These are phyloP conservation scores for Yamadazyma phyllophila DNA, from an alignment of 805 yeast species.

Conservation along the genomic window DNA sequence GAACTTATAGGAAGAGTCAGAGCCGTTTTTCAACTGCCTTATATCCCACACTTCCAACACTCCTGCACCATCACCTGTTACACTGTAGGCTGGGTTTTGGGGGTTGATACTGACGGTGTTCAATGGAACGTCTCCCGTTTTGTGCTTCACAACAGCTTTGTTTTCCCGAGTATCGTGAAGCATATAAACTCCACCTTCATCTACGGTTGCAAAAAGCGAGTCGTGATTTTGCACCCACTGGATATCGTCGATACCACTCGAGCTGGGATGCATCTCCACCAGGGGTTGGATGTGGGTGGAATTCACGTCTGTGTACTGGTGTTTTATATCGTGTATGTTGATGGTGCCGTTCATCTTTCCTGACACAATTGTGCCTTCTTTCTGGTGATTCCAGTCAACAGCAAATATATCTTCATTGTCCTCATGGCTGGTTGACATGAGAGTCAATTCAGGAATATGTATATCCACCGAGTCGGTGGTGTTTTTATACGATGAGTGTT, in stretches of 20 bases:
- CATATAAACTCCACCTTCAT: slow-evolving; percentile 56
- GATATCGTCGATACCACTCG: slow-evolving; percentile 63
- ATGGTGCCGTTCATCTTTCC: slow-evolving; percentile 65
- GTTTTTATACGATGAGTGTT: slow-evolving; percentile 49
- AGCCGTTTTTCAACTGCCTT: slow-evolving; percentile 33
- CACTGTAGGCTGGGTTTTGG: slow-evolving; percentile 52
- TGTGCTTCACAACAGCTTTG: not conserved
- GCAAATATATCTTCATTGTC: slow-evolving; percentile 59
- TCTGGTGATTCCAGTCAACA: slow-evolving; percentile 67
- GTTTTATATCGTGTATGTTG: slow-evolving; percentile 64
- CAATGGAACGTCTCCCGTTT: slow-evolving; percentile 35
- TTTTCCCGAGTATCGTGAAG: slow-evolving; percentile 53
- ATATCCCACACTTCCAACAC: slow-evolving; percentile 62
- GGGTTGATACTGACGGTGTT: slow-evolving; percentile 63
- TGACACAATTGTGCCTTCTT: slow-evolving; percentile 57
- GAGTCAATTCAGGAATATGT: slow-evolving; percentile 49
- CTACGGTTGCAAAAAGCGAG: slow-evolving; percentile 59
- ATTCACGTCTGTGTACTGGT: slow-evolving; percentile 23
- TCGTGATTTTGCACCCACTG: slow-evolving; percentile 67
- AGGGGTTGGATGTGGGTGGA: not conserved
- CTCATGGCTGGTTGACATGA: slow-evolving; percentile 32
- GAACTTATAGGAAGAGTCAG: not conserved
- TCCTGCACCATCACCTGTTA: slow-evolving; percentile 67
- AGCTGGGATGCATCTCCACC: not conserved
- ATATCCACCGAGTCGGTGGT: slow-evolving; percentile 25